Percentiles rank a stretch among this genome's conserved stretches.
These are phyloP conservation scores for Pisolithus marmoratus DNA, from an alignment of 768 basidiomycete genomes.

Conservation along the genomic window DNA sequence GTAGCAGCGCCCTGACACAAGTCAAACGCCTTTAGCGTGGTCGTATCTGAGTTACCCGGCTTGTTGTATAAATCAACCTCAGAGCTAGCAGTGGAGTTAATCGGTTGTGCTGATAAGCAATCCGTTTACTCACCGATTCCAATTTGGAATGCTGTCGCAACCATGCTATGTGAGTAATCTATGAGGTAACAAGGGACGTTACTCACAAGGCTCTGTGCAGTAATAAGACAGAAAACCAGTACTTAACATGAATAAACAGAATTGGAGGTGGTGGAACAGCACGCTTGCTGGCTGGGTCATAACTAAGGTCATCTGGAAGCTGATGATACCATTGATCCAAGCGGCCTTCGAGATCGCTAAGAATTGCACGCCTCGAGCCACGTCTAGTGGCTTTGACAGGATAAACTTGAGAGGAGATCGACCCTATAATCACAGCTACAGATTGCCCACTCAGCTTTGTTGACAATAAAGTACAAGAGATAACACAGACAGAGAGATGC, in stretches of 20 bases:
- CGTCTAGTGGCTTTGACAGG: conserved; percentile 52
- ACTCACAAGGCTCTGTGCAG: conserved; percentile 78
- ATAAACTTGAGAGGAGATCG: conserved; percentile 64
- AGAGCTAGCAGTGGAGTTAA: conserved; percentile 25
- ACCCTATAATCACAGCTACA: conserved; percentile 60
- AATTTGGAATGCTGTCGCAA: conserved; percentile 58
- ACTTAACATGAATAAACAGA: conserved; percentile 64
- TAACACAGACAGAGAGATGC: conserved; percentile 51
- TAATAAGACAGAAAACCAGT: conserved; percentile 70
- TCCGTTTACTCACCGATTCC: conserved; percentile 47
- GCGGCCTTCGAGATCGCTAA: conserved; percentile 55
- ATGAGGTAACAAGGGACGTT: background rate
- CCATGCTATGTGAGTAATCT: conserved; percentile 8
- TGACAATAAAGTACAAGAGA: conserved; percentile 2
- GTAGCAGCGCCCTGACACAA: conserved; percentile 69
- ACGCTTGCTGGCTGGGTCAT: conserved; percentile 50
- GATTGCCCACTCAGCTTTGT: background rate
- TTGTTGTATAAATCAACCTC: conserved; percentile 43
- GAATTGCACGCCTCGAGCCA: conserved; percentile 41
- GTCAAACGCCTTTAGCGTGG: conserved; percentile 65
- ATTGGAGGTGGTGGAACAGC: conserved; percentile 57
- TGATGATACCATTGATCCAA: conserved; percentile 72
- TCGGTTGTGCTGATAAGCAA: background rate
- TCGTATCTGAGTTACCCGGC: conserved; percentile 30
- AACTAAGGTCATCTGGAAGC: conserved; percentile 59